These are phyloP conservation scores for Proliferodiscus dingleyae DNA, from an alignment of 2,329 filamentous ascomycete genomes.

Conservation along the genomic window DNA sequence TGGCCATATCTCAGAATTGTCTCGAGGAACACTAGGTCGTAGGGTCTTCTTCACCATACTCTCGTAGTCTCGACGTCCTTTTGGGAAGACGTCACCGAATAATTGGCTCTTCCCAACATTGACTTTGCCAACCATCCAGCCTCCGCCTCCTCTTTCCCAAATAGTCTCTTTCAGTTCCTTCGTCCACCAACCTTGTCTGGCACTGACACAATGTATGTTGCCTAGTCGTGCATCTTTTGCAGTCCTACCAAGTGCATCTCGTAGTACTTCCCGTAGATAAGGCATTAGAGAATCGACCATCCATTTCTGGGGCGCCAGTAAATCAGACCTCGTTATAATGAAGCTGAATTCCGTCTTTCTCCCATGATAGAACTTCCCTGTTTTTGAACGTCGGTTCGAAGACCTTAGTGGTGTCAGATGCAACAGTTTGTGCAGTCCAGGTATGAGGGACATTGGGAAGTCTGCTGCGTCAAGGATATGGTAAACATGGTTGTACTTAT, in stretches of 20 bases:
- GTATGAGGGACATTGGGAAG: conserved; percentile 89
- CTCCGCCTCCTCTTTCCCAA: conserved; percentile 74
- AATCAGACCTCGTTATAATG: conserved; percentile 82
- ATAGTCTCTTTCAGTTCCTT: conserved; percentile 81
- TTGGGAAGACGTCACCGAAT: conserved; percentile 83
- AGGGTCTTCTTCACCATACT: conserved; percentile 4
- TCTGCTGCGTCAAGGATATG: conserved; percentile 93
- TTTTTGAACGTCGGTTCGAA: conserved; percentile 71
- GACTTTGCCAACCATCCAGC: conserved; percentile 97
- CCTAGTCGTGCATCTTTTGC: conserved; percentile 74
- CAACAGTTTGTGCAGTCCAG: conserved; percentile 66
- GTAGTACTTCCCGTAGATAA: conserved; percentile 71
- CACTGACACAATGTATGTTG: conserved; percentile 81
- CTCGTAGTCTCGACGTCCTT: conserved; percentile 45
- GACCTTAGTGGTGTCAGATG: conserved; percentile 70
- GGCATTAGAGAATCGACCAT: conserved; percentile 85
- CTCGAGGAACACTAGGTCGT: not conserved
- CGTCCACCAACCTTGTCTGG: conserved; percentile 88
- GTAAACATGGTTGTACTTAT: conserved; percentile 90
- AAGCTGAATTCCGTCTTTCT: conserved; percentile 78
- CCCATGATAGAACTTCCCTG: conserved; percentile 59
- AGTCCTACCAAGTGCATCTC: conserved; percentile 65
- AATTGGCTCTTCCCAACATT: conserved; percentile 96
- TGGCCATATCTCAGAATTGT: not conserved
- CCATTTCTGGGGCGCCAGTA: conserved; percentile 77